A percentile compares a stretch with the other conserved stretches of the same genome.
Conservation (phyloP, 2,329 filamentous ascomycete species). For the Polychaeton citri region DNA sequence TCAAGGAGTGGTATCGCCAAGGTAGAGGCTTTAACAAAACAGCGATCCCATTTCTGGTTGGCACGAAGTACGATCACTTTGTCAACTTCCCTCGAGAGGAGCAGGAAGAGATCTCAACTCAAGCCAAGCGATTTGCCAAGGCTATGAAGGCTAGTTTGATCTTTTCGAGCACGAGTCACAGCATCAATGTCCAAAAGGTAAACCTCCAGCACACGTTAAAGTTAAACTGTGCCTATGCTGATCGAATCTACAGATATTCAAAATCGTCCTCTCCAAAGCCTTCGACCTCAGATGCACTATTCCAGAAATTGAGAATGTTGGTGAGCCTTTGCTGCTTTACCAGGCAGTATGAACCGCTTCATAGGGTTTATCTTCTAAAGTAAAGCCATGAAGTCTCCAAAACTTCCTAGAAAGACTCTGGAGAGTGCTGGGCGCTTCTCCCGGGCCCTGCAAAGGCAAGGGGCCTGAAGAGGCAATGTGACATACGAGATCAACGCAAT, state of each 20-base stretch:
- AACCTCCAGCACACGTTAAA: constrained; percentile 4
- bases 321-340: constrained; percentile 88
- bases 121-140: constrained; percentile 92
- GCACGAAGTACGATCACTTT: constrained; percentile 98
- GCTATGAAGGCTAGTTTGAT: constrained; percentile 97
- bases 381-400: neutral
- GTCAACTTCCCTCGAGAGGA: constrained; percentile 96
- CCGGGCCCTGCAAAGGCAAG: neutral
- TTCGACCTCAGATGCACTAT: constrained; percentile 99
- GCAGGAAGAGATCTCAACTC: constrained; percentile 69
- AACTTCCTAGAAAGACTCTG: too few species aligned
- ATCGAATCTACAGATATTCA: constrained; percentile 65
- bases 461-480: neutral
- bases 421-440: neutral
- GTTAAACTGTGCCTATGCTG: neutral
- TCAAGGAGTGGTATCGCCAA: constrained; percentile 99
- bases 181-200: constrained; percentile 99
- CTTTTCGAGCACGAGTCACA: constrained; percentile 97
- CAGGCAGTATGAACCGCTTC: constrained; percentile 25
- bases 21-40: constrained; percentile 99
- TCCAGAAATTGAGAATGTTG: constrained; percentile 95
- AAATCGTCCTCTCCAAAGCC: constrained; percentile 95
- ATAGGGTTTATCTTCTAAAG: neutral
- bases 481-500: neutral
- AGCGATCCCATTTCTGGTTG: constrained; percentile 93